Evolutionary conservation across 768 basidiomycete species (phyloP).

Genomic region (Hericium rajendrae): DNA sequence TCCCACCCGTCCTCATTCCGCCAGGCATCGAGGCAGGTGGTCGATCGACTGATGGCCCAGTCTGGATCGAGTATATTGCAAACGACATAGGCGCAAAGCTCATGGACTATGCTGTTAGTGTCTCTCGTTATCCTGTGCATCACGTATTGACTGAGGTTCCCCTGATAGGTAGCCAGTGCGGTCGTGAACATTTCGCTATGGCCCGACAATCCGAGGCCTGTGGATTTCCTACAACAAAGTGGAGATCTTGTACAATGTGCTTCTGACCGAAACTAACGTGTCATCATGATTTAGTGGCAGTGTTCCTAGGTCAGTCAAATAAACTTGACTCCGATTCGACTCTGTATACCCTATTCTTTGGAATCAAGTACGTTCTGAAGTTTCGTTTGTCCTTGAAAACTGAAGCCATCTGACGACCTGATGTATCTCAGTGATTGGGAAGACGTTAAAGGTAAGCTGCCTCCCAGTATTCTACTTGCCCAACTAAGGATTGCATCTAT

Average conservation of each 20-base stretch:
- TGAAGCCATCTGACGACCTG: background rate
- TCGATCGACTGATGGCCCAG: slow-evolving; percentile 38
- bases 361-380: slow-evolving; percentile 35
- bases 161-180: slow-evolving; percentile 23
- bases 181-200: slow-evolving; percentile 38
- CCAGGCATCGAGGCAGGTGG: slow-evolving; percentile 40
- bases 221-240: slow-evolving; percentile 43
- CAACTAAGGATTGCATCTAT: background rate
- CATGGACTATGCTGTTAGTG: slow-evolving; percentile 39
- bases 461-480: background rate
- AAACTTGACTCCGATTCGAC: slow-evolving; percentile 36
- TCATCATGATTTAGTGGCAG: slow-evolving; percentile 22
- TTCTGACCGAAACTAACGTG: background rate
- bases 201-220: slow-evolving; percentile 38
- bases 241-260: background rate
- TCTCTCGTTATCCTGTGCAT: background rate
- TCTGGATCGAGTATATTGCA: slow-evolving; percentile 43
- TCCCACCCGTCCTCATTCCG: slow-evolving; percentile 31
- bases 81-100: slow-evolving; percentile 28
- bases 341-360: slow-evolving; percentile 43
- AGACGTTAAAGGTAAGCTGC: background rate
- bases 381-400: background rate
- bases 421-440: background rate
- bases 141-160: background rate
- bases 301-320: slow-evolving; percentile 36